Evolutionary conservation across 2,329 filamentous ascomycete genomes (phyloP).

Genomic region (Pseudonectria foliicola): DNA sequence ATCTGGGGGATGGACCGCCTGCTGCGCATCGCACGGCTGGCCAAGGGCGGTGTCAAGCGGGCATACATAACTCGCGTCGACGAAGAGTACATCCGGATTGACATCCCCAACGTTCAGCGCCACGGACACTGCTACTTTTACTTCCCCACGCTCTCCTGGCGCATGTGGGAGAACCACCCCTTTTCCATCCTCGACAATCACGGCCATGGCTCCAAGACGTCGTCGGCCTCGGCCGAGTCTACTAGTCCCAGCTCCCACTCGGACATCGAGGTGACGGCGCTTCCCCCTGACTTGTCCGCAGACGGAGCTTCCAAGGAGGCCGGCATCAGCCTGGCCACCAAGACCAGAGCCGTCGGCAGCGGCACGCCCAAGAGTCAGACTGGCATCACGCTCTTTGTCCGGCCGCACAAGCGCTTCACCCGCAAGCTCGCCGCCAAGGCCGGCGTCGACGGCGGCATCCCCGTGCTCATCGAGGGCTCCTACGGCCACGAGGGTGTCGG

Average conservation of each 20-base stretch:
- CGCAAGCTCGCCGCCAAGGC: constrained; percentile 11
- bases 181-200: constrained; percentile 23
- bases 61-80: constrained; percentile 22
- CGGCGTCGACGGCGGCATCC: constrained; percentile 10
- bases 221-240: background rate
- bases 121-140: constrained; percentile 24
- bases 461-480: constrained; percentile 22
- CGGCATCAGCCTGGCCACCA: constrained; percentile 2
- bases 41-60: constrained; percentile 18
- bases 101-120: constrained; percentile 18
- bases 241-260: constrained; percentile 7
- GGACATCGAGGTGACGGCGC: constrained; percentile 3
- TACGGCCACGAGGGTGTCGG: constrained; percentile 21
- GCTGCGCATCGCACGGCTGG: constrained; percentile 14
- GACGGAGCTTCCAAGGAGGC: constrained; percentile 10
- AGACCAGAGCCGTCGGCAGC: constrained; percentile 1
- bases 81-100: constrained; percentile 23
- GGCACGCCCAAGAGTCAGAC: constrained; percentile 1
- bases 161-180: constrained; percentile 27
- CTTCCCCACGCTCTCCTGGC: constrained; percentile 25
- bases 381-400: constrained; percentile 23
- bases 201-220: background rate
- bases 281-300: background rate
- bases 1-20: constrained; percentile 25
- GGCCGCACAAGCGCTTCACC: constrained; percentile 19